These are phyloP conservation scores for Ensete ventricosum DNA, from an alignment of 176 grass and related monocot species.

Conservation along the genomic window DNA sequence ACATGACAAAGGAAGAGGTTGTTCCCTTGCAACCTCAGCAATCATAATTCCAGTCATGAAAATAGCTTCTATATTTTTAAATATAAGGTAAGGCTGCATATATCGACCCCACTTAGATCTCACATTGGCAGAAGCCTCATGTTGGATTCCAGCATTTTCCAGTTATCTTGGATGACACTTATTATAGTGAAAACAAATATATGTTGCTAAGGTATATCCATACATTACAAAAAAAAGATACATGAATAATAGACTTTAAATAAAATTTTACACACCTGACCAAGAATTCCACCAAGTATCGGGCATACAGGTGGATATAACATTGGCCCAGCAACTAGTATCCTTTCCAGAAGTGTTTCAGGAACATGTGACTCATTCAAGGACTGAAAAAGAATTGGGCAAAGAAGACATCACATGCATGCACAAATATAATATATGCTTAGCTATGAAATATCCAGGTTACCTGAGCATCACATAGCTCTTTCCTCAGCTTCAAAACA, in stretches of 20 bases:
- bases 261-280: conserved; percentile 45
- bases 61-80: too few species aligned
- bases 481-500: conserved; percentile 57
- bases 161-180: too few species aligned
- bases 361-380: conserved; percentile 63
- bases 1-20: too few species aligned
- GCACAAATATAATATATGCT: neutral
- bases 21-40: too few species aligned
- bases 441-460: conserved; percentile 11
- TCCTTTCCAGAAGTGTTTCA: conserved; percentile 44
- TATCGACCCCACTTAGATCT: too few species aligned
- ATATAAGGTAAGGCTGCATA: too few species aligned
- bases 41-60: too few species aligned
- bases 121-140: too few species aligned
- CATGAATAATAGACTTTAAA: neutral
- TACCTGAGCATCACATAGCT: conserved; percentile 76
- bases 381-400: conserved; percentile 44
- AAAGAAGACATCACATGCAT: conserved; percentile 19
- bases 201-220: neutral
- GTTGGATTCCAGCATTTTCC: too few species aligned
- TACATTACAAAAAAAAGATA: neutral
- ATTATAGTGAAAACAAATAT: too few species aligned
- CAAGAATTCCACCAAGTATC: conserved; percentile 92
- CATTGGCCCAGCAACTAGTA: conserved; percentile 63
- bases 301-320: conserved; percentile 82